A percentile compares a stretch with the other conserved stretches of the same genome.
Evolutionary conservation across 1,284 basidiomycete genomes (phyloP).

Genomic region (Caloboletus firmus): DNA sequence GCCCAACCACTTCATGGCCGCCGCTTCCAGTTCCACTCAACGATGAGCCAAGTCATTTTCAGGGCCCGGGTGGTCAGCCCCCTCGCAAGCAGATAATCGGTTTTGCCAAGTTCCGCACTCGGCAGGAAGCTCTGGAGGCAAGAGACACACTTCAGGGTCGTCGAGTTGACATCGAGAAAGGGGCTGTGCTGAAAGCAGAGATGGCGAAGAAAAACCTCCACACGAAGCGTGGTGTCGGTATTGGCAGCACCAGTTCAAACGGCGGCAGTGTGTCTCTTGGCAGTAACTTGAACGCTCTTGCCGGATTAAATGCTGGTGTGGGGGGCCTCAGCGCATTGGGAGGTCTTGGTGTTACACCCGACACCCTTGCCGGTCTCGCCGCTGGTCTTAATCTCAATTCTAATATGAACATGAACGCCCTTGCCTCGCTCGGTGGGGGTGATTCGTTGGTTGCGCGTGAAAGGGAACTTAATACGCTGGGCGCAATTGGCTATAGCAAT

Average conservation of each 20-base stretch:
- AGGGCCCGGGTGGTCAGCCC: conserved; percentile 42
- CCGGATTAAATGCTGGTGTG: conserved; percentile 33
- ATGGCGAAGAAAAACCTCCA: conserved; percentile 99
- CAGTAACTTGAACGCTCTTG: conserved; percentile 21
- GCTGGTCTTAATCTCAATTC: conserved; percentile 34
- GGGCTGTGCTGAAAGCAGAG: conserved; percentile 93
- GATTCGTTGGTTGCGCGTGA: conserved; percentile 46
- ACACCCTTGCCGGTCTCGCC: conserved; percentile 32
- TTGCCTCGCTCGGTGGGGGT: conserved; percentile 24
- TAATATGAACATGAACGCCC: conserved; percentile 26
- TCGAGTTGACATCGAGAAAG: conserved; percentile 92
- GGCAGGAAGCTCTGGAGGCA: conserved; percentile 86
- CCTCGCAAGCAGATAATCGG: conserved; percentile 96
- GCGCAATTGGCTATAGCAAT: conserved; percentile 48
- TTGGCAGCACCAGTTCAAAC: conserved; percentile 26
- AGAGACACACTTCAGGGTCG: conserved; percentile 89
- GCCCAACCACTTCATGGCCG: conserved; percentile 68
- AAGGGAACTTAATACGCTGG: conserved; percentile 47
- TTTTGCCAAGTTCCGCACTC: conserved; percentile 92
- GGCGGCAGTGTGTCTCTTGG: conserved; percentile 29
- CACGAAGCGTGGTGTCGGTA: conserved; percentile 85
- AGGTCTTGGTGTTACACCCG: conserved; percentile 37
- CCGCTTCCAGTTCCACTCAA: conserved; percentile 37
- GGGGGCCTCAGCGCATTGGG: conserved; percentile 26
- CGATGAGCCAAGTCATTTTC: conserved; percentile 43